Base-by-base conservation (phyloP, 2,329 filamentous ascomycete species). In the Tolypocladium pustulatum region DNA sequence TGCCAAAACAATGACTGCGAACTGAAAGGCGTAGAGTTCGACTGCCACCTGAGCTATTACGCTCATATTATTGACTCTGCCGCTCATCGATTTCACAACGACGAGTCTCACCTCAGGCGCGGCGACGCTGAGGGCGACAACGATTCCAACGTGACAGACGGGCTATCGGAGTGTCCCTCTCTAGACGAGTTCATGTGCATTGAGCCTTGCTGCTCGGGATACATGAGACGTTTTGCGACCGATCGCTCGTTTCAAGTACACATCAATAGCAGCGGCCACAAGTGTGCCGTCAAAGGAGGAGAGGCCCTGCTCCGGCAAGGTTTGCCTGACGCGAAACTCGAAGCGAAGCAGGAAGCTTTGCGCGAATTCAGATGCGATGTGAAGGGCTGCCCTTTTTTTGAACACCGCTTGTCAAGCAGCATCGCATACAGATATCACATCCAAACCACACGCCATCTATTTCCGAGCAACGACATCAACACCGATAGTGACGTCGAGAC, bases 11-110 rank as follows among this genome's bases (percentile, higher is more conserved):
- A 22, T 0, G 54, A 46, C 1, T 58, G 57, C 7, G 54, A 22
- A 1, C 20, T 15, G 1, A 52, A 55, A n/a, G 54, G 54, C 20
- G 3, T 53, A 10, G 54, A 43, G 12, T 59, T 59, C 36, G 57
- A 41, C 1, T 27, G 27, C 17, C 32, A 55, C 12, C 1, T 41
- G 20, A 36, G 25, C 1, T 59, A 59, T n/a, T 43, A 54, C 34
- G 17, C 22, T 1, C 57, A 59, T 20, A 7, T 37, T 10, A 9
- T 55, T 3, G 6, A 13, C 9, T 51, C 55, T 5, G 7, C 13
- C 1, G 49, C 49, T 5, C 49, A 53, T 51, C 3, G 12, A 0
- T 1, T 5, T 6, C 12, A 5, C 25, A 17, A 13, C 2, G 43
- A 20, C 12, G 43, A 4, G 17, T 1, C 12, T 17, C 0, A 20